Percentiles rank a stretch among this genome's conserved stretches.
Evolutionary conservation across 257 asterid genomes (phyloP).

Genomic region (Solanum okadae): DNA sequence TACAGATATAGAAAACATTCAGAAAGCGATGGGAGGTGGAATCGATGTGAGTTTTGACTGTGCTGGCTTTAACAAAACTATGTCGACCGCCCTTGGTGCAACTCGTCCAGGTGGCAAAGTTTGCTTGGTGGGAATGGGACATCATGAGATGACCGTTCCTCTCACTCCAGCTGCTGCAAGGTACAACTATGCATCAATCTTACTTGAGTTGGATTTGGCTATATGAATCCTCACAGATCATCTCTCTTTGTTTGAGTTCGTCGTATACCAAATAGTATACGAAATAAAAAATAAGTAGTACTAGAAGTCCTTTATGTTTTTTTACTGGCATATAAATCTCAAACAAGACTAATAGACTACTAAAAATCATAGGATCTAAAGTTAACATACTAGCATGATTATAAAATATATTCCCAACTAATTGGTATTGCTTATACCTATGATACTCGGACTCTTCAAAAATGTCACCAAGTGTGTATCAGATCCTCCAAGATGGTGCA

Average conservation of each 20-base stretch:
- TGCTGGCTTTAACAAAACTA: slow-evolving; percentile 76
- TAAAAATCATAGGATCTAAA: not conserved
- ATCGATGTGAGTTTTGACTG: slow-evolving; percentile 70
- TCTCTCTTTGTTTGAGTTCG: not conserved
- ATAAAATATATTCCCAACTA: not conserved
- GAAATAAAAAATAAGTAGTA: not conserved
- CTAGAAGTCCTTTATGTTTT: not conserved
- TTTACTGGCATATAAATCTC: not conserved
- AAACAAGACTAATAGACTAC: not conserved
- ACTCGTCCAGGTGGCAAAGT: slow-evolving; percentile 86
- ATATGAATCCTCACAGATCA: not conserved
- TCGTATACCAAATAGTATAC: not conserved
- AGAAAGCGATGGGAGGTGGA: slow-evolving; percentile 50
- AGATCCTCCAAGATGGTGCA: not conserved
- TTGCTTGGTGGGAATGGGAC: slow-evolving; percentile 90
- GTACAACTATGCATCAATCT: slow-evolving; percentile 17
- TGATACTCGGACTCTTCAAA: not conserved
- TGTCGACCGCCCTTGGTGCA: slow-evolving; percentile 82
- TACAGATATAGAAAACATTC: slow-evolving; percentile 50
- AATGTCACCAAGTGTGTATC: not conserved
- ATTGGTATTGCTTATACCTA: not conserved
- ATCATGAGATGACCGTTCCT: slow-evolving; percentile 66
- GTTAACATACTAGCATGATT: not conserved
- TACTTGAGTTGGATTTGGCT: not conserved
- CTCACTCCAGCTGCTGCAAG: slow-evolving; percentile 88